These are phyloP conservation scores for Hortaea werneckii DNA, from an alignment of 2,329 filamentous ascomycete species.

Conservation along the genomic window DNA sequence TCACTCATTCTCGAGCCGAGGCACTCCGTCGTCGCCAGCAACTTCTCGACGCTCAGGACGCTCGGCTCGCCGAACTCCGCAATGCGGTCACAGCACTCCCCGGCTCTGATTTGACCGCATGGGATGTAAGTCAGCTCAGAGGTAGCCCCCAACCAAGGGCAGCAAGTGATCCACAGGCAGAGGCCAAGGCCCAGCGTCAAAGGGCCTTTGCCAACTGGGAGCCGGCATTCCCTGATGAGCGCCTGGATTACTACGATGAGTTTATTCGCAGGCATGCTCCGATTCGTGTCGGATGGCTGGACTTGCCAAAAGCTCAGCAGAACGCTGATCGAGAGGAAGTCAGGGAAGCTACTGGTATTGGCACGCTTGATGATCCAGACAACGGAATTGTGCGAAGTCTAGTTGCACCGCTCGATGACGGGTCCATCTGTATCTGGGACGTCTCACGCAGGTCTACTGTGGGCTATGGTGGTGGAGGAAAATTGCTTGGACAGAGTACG, in stretches of 20 bases:
- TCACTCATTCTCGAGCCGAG: constrained; percentile 58
- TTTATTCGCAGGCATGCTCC: constrained; percentile 74
- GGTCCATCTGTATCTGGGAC: constrained; percentile 82
- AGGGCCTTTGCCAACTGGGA: constrained; percentile 74
- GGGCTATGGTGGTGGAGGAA: constrained; percentile 33
- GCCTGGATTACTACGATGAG: constrained; percentile 76
- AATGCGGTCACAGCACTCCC: constrained; percentile 29
- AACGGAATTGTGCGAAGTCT: constrained; percentile 45
- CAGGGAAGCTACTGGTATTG: constrained; percentile 64
- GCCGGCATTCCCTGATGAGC: constrained; percentile 60
- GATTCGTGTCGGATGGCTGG: constrained; percentile 66
- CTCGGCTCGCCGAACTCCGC: constrained; percentile 33
- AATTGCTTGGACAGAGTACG: constrained; percentile 54
- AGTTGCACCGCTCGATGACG: constrained; percentile 76
- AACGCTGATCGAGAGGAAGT: constrained; percentile 32
- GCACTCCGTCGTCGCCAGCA: constrained; percentile 47
- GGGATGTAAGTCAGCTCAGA: constrained; percentile 14
- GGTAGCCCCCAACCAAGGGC: constrained; percentile 8
- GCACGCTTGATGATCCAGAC: constrained; percentile 48
- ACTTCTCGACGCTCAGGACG: constrained; percentile 28
- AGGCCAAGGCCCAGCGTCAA: constrained; percentile 19
- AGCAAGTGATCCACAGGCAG: constrained; percentile 8
- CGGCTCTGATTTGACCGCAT: constrained; percentile 11
- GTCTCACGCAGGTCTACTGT: constrained; percentile 14
- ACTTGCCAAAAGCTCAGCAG: constrained; percentile 42